Conservation (phyloP, 2,329 filamentous ascomycete species). For the Aspergillus fructus region DNA sequence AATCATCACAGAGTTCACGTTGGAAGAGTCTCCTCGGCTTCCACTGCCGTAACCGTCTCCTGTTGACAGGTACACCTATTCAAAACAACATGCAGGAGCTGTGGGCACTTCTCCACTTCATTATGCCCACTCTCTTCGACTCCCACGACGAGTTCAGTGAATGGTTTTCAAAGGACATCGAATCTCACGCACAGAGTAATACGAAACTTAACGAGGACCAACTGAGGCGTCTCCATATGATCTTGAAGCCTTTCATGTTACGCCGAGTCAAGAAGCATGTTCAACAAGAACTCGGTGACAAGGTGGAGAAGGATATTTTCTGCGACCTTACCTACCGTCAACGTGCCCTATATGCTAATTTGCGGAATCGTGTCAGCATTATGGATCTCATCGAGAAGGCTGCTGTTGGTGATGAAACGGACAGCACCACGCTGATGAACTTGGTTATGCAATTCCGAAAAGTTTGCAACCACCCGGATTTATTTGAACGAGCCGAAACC, state of each 20-base stretch:
- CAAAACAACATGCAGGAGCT: conserved; percentile 99
- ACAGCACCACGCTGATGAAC: conserved; percentile 97
- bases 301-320: conserved; percentile 95
- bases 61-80: conserved; percentile 94
- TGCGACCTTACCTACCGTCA: conserved; percentile 96
- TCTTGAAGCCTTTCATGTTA: conserved; percentile 98
- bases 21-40: conserved; percentile 96
- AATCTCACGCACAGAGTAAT: conserved; percentile 97
- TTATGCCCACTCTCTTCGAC: conserved; percentile 97
- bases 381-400: conserved; percentile 98
- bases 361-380: conserved; percentile 96
- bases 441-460: conserved; percentile 99
- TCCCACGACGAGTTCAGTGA: conserved; percentile 54
- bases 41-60: conserved; percentile 88
- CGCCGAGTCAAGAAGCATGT: conserved; percentile 99
- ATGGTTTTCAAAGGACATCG: conserved; percentile 66
- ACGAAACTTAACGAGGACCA: conserved; percentile 99
- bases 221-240: conserved; percentile 95
- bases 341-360: conserved; percentile 84
- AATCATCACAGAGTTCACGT: conserved; percentile 91
- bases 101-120: conserved; percentile 97
- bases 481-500: conserved; percentile 93
- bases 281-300: conserved; percentile 97
- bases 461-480: conserved; percentile 96
- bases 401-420: conserved; percentile 87